Conservation (phyloP, 768 basidiomycete genomes). For the Russula olivacea region DNA sequence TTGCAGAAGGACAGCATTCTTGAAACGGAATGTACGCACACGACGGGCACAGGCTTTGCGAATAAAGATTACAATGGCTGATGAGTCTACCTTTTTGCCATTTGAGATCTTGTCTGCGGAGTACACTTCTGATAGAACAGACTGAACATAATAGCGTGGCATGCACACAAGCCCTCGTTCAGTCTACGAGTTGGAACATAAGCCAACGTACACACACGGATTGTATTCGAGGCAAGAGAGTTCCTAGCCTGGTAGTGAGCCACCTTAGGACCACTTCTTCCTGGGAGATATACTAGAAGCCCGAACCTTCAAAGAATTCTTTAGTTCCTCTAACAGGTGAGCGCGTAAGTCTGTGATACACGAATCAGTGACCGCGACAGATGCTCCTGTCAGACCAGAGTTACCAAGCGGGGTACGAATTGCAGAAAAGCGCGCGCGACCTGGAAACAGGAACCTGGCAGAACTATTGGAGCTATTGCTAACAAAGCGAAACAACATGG, state of each 20-base stretch:
- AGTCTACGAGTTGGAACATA: background rate
- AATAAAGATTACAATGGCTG: slow-evolving; percentile 47
- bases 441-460: background rate
- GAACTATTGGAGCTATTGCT: background rate
- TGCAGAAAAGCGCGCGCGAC: background rate
- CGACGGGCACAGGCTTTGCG: slow-evolving; percentile 54
- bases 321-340: slow-evolving; percentile 48
- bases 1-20: background rate
- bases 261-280: background rate
- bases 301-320: slow-evolving; percentile 61
- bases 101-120: slow-evolving; percentile 53
- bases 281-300: background rate
- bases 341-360: slow-evolving; percentile 44
- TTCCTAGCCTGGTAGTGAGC: slow-evolving; percentile 46
- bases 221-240: slow-evolving; percentile 49
- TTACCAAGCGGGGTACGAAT: background rate
- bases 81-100: slow-evolving; percentile 39
- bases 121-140: slow-evolving; percentile 64
- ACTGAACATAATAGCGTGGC: slow-evolving; percentile 36
- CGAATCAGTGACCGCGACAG: background rate
- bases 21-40: slow-evolving; percentile 39
- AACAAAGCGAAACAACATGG: slow-evolving; percentile 5
- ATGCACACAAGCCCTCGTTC: background rate
- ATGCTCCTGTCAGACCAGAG: background rate
- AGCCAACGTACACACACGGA: slow-evolving; percentile 33